Evolutionary conservation across 129 eudicot species (phyloP).

Genomic region (Heracleum sosnowskyi): DNA sequence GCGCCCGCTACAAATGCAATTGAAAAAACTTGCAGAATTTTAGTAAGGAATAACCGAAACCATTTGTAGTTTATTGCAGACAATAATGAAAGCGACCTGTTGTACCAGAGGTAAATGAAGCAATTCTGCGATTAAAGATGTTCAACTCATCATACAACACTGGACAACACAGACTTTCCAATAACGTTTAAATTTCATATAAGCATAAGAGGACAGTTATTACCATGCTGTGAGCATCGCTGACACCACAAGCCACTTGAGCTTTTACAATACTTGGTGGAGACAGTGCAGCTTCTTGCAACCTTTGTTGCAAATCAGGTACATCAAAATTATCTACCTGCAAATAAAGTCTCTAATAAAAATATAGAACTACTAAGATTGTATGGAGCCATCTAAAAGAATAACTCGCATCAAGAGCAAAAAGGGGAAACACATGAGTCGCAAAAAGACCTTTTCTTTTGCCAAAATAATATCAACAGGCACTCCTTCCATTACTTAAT

Average conservation of each 20-base stretch:
- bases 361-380: neutral
- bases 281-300: constrained; percentile 57
- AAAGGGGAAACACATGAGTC: neutral
- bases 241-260: constrained; percentile 97
- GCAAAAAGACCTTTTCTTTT: neutral
- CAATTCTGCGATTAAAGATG: neutral
- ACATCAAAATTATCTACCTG: constrained; percentile 75
- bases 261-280: constrained; percentile 85
- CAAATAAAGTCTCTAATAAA: constrained; percentile 18
- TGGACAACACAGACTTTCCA: constrained; percentile 1
- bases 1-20: neutral
- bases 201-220: neutral
- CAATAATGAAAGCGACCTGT: neutral
- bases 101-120: neutral
- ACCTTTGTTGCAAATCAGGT: constrained; percentile 42
- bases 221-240: constrained; percentile 96
- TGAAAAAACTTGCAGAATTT: neutral
- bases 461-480: neutral
- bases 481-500: neutral
- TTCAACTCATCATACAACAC: neutral
- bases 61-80: neutral
- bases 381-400: neutral
- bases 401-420: neutral
- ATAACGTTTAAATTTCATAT: neutral
- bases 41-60: neutral